These are phyloP conservation scores for Cystofilobasidium macerans DNA, from an alignment of 768 basidiomycete species.

Conservation along the genomic window DNA sequence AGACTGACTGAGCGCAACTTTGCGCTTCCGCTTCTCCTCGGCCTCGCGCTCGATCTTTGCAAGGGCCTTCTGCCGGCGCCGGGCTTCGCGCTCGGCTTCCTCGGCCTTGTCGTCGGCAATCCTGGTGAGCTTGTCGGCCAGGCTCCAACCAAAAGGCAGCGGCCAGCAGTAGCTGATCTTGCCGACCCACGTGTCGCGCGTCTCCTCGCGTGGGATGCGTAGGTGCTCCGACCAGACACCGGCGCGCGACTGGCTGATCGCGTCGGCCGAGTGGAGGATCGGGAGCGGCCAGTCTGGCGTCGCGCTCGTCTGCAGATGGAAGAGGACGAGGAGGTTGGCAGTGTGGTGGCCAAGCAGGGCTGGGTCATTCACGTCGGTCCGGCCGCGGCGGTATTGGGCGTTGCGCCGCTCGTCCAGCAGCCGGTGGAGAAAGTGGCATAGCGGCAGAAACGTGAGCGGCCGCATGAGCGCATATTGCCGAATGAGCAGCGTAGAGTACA, in stretches of 20 bases:
- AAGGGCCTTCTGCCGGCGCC: background rate
- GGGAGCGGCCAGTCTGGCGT: background rate
- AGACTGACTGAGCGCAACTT: background rate
- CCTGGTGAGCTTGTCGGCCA: background rate
- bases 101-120: background rate
- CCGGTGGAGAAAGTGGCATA: background rate
- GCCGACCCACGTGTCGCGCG: background rate
- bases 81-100: background rate
- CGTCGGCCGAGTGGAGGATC: background rate
- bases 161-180: background rate
- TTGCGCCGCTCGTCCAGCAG: background rate
- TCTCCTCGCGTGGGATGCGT: background rate
- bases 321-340: background rate
- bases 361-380: background rate
- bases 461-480: background rate
- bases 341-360: background rate
- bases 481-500: background rate
- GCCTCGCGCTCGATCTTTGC: background rate
- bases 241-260: background rate
- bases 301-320: background rate
- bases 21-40: background rate
- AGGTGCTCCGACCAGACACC: background rate
- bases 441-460: background rate
- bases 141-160: background rate
- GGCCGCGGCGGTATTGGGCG: background rate